A percentile compares a stretch with the other conserved stretches of the same genome.
phyloP scores from a whole-genome alignment of 305 asterid species.

The Fraxinus latifolia region DNA sequence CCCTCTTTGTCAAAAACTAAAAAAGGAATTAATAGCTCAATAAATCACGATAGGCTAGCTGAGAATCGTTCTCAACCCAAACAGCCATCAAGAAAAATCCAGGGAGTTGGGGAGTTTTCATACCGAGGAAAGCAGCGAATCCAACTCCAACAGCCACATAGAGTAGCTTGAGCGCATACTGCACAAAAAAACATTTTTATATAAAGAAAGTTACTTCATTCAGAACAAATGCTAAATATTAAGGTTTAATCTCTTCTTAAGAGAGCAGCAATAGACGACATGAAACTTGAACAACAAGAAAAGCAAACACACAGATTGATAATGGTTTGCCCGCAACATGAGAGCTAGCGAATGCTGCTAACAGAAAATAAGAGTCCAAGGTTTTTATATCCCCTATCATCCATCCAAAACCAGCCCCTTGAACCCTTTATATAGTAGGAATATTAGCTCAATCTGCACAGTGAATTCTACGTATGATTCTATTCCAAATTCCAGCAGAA shows the following conservation, averaged over 20 bases:
- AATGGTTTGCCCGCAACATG: background rate
- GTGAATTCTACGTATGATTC: background rate
- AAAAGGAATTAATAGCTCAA: background rate
- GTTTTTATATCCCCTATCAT: too few species aligned
- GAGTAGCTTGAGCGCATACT: conserved; percentile 50
- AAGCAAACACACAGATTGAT: background rate
- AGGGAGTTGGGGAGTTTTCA: background rate
- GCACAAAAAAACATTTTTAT: conserved; percentile 17
- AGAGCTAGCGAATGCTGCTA: background rate
- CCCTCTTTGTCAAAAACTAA: background rate
- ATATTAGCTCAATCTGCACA: background rate
- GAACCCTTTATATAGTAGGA: too few species aligned
- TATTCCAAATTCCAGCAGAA: background rate
- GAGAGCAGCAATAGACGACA: background rate
- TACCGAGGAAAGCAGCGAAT: conserved; percentile 51
- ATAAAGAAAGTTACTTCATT: background rate
- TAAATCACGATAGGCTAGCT: background rate
- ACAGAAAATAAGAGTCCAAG: too few species aligned
- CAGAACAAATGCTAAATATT: background rate
- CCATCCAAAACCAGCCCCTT: too few species aligned
- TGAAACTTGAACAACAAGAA: background rate
- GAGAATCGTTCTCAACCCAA: background rate
- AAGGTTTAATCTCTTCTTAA: background rate
- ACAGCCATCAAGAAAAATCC: background rate
- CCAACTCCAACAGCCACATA: conserved; percentile 51